Evolutionary conservation across 2,329 filamentous ascomycete genomes (phyloP).

Genomic region (Colletotrichum spinosum): DNA sequence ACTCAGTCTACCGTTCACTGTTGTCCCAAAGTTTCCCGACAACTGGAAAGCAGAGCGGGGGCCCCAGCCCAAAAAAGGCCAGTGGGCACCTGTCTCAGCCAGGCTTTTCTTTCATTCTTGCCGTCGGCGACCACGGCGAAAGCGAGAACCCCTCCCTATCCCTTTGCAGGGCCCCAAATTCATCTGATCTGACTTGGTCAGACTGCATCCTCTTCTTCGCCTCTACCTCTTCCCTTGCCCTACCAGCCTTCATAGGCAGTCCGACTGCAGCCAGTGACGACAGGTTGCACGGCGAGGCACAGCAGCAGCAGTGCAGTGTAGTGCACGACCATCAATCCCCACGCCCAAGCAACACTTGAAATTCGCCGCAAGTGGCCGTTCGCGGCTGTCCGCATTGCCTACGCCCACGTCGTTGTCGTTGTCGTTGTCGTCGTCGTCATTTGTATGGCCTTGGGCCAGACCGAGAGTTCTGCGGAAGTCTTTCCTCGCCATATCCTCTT

Average conservation of each 20-base stretch:
- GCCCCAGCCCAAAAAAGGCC: slow-evolving; percentile 13
- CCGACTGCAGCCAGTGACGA: neutral
- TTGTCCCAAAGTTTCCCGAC: slow-evolving; percentile 1
- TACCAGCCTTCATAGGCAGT: slow-evolving; percentile 3
- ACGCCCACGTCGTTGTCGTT: too few species aligned
- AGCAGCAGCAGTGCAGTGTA: too few species aligned
- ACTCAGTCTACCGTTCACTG: slow-evolving; percentile 4
- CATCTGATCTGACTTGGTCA: slow-evolving; percentile 34
- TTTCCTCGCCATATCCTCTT: too few species aligned
- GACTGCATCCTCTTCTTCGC: slow-evolving; percentile 15
- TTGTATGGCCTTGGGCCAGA: too few species aligned
- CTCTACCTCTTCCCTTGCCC: slow-evolving; percentile 13
- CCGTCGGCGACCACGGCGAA: slow-evolving; percentile 15
- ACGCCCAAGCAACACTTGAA: too few species aligned
- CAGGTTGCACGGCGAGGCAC: too few species aligned
- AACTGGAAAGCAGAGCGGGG: neutral
- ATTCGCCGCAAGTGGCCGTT: too few species aligned
- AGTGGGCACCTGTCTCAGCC: slow-evolving; percentile 34
- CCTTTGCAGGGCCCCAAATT: slow-evolving; percentile 28
- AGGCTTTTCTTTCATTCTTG: slow-evolving; percentile 23
- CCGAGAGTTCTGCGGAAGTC: too few species aligned
- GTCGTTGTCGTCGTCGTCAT: too few species aligned
- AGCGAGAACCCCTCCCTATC: slow-evolving; percentile 20
- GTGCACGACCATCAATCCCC: too few species aligned
- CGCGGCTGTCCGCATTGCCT: too few species aligned